Percentiles rank a stretch among this genome's conserved stretches.
These are phyloP conservation scores for Thozetella sp. DNA, from an alignment of 495 filamentous ascomycete species.

Conservation along the genomic window DNA sequence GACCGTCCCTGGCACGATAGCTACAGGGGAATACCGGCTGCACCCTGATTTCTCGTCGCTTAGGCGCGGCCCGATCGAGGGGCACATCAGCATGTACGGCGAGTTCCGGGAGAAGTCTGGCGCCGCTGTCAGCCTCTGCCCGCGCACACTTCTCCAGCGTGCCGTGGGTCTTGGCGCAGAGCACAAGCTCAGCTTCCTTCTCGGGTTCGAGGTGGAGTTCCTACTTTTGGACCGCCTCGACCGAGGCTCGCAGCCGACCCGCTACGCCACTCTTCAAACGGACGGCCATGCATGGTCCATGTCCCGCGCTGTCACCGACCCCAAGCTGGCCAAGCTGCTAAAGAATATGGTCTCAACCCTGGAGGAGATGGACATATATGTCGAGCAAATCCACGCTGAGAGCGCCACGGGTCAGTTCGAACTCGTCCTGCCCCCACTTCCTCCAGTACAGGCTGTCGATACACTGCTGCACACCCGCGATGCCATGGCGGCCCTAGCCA, in stretches of 20 bases:
- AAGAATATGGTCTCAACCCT: slow-evolving; percentile 65
- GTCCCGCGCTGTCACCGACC: slow-evolving; percentile 53
- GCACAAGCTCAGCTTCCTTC: slow-evolving; percentile 50
- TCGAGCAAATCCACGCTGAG: slow-evolving; percentile 81
- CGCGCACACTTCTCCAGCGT: slow-evolving; percentile 55
- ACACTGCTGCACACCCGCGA: slow-evolving; percentile 72
- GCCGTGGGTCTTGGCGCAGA: slow-evolving; percentile 51
- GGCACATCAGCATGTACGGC: slow-evolving; percentile 63
- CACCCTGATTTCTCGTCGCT: slow-evolving; percentile 63
- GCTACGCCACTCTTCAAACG: slow-evolving; percentile 26
- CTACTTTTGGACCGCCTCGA: slow-evolving; percentile 58
- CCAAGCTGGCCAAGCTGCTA: slow-evolving; percentile 56
- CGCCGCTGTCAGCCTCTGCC: slow-evolving; percentile 50
- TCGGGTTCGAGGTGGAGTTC: slow-evolving; percentile 87
- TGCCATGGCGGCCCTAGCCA: slow-evolving; percentile 61
- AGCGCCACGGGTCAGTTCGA: slow-evolving; percentile 78
- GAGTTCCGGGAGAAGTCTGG: slow-evolving; percentile 56
- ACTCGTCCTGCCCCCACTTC: slow-evolving; percentile 67
- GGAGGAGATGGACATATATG: slow-evolving; percentile 59
- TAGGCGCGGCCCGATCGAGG: slow-evolving; percentile 50
- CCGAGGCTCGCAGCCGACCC: slow-evolving; percentile 22
- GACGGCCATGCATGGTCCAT: slow-evolving; percentile 68
- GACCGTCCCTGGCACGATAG: slow-evolving; percentile 35
- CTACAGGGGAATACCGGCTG: slow-evolving; percentile 62
- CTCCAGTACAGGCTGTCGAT: slow-evolving; percentile 73